A percentile compares a stretch with the other conserved stretches of the same genome.
These are phyloP conservation scores for Uncinocarpus reesii DNA, from an alignment of 2,329 filamentous ascomycete species.

Conservation along the genomic window DNA sequence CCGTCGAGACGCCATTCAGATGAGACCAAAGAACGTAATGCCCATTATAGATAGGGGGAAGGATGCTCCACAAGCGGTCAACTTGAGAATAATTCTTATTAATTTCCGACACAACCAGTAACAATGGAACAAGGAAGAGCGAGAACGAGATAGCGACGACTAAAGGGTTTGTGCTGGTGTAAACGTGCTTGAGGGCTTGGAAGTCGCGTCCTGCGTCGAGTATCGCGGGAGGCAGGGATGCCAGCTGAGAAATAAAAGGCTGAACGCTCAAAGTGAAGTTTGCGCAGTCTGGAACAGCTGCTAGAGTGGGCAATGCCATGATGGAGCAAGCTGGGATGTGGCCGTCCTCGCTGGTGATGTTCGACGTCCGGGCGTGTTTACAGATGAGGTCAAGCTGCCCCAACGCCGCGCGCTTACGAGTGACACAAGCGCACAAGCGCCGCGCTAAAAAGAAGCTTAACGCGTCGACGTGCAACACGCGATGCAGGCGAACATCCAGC, in stretches of 20 bases:
- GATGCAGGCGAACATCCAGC: background rate
- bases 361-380: no score
- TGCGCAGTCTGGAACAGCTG: conserved; percentile 61
- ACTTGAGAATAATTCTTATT: conserved; percentile 97
- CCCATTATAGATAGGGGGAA: conserved; percentile 75
- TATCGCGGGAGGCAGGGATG: conserved; percentile 57
- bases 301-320: conserved; percentile 59
- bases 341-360: background rate
- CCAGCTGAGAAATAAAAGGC: conserved; percentile 62
- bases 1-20: conserved; percentile 58
- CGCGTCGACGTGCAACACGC: conserved; percentile 13
- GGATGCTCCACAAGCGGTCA: conserved; percentile 80
- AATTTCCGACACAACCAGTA: conserved; percentile 67
- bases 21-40: conserved; percentile 81
- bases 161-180: conserved; percentile 76
- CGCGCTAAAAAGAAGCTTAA: conserved; percentile 13
- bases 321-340: conserved; percentile 2
- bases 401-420: no score
- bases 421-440: background rate
- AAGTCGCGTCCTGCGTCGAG: conserved; percentile 50
- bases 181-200: conserved; percentile 58
- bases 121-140: conserved; percentile 57
- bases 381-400: no score
- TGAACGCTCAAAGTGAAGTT: conserved; percentile 64
- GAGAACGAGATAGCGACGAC: conserved; percentile 64